A percentile compares a stretch with the other conserved stretches of the same genome.
These are phyloP conservation scores for Aspergillus novofumigatus DNA, from an alignment of 2,329 filamentous ascomycete species.

Conservation along the genomic window DNA sequence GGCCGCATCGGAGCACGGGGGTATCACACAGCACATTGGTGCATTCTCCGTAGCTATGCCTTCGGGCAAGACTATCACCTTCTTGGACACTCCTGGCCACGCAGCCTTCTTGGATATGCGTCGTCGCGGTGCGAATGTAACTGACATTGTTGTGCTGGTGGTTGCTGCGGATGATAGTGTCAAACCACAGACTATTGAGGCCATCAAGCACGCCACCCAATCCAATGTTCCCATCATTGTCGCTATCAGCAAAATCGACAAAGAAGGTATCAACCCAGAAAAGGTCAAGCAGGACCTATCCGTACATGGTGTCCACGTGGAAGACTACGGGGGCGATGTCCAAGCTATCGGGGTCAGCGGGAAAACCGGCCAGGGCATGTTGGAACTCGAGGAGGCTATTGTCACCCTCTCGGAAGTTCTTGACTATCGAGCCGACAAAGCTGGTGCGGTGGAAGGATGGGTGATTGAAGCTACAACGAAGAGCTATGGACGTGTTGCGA, in stretches of 20 bases:
- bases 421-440: slow-evolving; percentile 75
- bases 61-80: slow-evolving; percentile 85
- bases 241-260: slow-evolving; percentile 96
- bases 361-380: slow-evolving; percentile 89
- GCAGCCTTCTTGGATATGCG: slow-evolving; percentile 95
- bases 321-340: slow-evolving; percentile 91
- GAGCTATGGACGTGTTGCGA: slow-evolving; percentile 76
- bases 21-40: slow-evolving; percentile 97
- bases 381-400: slow-evolving; percentile 85
- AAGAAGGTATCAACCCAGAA: slow-evolving; percentile 73
- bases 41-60: slow-evolving; percentile 90
- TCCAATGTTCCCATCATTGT: slow-evolving; percentile 94
- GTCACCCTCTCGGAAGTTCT: slow-evolving; percentile 82
- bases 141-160: slow-evolving; percentile 92
- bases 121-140: slow-evolving; percentile 89
- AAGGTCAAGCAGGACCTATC: slow-evolving; percentile 85
- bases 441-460: slow-evolving; percentile 84
- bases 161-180: slow-evolving; percentile 97
- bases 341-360: slow-evolving; percentile 89
- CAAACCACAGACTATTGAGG: slow-evolving; percentile 94
- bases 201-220: slow-evolving; percentile 83
- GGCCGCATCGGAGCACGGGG: slow-evolving; percentile 85
- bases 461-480: slow-evolving; percentile 89
- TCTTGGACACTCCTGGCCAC: slow-evolving; percentile 94
- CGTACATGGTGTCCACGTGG: slow-evolving; percentile 78